Conservation (phyloP, 805 yeast species). For the Saccharomycopsis olivae region DNA sequence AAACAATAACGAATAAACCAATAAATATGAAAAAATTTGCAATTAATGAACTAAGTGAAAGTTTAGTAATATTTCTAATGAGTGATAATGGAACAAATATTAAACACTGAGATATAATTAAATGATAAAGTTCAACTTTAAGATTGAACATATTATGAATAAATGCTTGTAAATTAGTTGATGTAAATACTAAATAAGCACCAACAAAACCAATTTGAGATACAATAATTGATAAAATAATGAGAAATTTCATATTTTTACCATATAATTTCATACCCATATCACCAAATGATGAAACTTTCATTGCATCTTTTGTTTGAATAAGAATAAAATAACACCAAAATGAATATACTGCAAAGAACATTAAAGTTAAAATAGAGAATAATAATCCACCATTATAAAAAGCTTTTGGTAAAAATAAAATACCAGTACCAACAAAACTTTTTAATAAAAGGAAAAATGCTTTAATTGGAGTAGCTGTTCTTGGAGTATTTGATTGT, state of each 20-base stretch:
- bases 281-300: conserved; percentile 71
- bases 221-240: conserved; percentile 50
- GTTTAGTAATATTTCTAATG: conserved; percentile 64
- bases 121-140: conserved; percentile 30
- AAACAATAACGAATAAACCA: conserved; percentile 56
- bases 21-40: conserved; percentile 61
- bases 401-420: conserved; percentile 61
- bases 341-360: conserved; percentile 61
- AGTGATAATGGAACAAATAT: conserved; percentile 60
- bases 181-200: conserved; percentile 71
- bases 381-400: conserved; percentile 63
- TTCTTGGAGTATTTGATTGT: conserved; percentile 22
- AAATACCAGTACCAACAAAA: conserved; percentile 67
- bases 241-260: conserved; percentile 49
- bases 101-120: conserved; percentile 45
- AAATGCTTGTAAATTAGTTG: conserved; percentile 62
- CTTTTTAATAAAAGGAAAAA: conserved; percentile 64
- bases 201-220: conserved; percentile 77
- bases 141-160: conserved; percentile 36
- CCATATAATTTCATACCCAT: conserved; percentile 61
- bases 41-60: conserved; percentile 59
- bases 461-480: conserved; percentile 65
- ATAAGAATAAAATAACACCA: conserved; percentile 70
- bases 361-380: conserved; percentile 38
- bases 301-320: conserved; percentile 44